phyloP scores from a whole-genome alignment of 2,329 filamentous ascomycete species.

The Leptosphaerulina australis region DNA sequence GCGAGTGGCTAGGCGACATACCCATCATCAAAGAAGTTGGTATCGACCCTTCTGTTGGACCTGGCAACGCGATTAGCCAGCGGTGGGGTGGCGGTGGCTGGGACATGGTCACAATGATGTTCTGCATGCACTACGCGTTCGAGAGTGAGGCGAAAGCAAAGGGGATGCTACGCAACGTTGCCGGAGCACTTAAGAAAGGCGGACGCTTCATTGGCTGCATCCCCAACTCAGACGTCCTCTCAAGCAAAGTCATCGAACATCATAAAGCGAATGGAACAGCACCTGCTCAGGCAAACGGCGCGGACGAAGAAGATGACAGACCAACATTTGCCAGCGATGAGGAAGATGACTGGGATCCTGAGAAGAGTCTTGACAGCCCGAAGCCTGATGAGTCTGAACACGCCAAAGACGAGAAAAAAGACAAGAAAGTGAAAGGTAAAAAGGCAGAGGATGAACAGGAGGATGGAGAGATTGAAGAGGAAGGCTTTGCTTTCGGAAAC shows the following conservation, averaged over 20 bases:
- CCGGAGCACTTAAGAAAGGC: slow-evolving; percentile 87
- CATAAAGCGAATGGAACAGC: slow-evolving; percentile 61
- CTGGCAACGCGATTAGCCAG: slow-evolving; percentile 62
- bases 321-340: slow-evolving; percentile 48
- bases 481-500: slow-evolving; percentile 83
- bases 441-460: slow-evolving; percentile 52
- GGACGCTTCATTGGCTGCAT: slow-evolving; percentile 94
- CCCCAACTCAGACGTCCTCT: slow-evolving; percentile 93
- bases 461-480: slow-evolving; percentile 55
- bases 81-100: slow-evolving; percentile 78
- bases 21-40: slow-evolving; percentile 84
- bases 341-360: slow-evolving; percentile 54
- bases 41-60: slow-evolving; percentile 75
- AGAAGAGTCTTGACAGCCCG: slow-evolving; percentile 51
- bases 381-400: slow-evolving; percentile 47
- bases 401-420: slow-evolving; percentile 32
- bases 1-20: slow-evolving; percentile 79
- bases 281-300: slow-evolving; percentile 45
- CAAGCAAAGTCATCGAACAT: slow-evolving; percentile 75
- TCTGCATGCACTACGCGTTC: slow-evolving; percentile 98
- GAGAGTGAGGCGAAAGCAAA: slow-evolving; percentile 89
- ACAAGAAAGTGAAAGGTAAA: slow-evolving; percentile 28
- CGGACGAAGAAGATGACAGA: slow-evolving; percentile 38
- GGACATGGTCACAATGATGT: slow-evolving; percentile 98
- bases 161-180: slow-evolving; percentile 91